Percentiles rank a stretch among this genome's conserved stretches.
Evolutionary conservation across 495 filamentous ascomycete genomes (phyloP).

Genomic region (Cercophora sp.): DNA sequence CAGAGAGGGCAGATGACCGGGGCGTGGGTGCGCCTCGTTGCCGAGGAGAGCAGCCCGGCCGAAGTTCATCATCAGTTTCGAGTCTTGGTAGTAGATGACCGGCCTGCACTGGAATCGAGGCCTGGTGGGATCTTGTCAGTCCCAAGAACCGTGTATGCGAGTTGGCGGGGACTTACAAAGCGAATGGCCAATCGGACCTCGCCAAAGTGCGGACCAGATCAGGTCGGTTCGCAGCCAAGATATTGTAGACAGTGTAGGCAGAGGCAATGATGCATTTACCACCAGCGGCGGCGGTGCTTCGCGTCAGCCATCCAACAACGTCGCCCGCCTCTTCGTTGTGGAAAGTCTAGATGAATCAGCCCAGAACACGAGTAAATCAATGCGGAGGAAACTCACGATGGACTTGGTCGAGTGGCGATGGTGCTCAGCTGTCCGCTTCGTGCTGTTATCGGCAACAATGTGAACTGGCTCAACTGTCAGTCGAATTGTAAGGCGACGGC

Average conservation of each 20-base stretch:
- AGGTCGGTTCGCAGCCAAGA: slow-evolving; percentile 56
- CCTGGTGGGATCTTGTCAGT: slow-evolving; percentile 25
- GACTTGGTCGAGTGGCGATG: slow-evolving; percentile 48
- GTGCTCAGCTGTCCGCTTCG: slow-evolving; percentile 40
- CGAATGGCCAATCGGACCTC: slow-evolving; percentile 58
- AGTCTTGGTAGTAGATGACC: slow-evolving; percentile 53
- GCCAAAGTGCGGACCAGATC: slow-evolving; percentile 58
- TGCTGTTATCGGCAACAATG: slow-evolving; percentile 47
- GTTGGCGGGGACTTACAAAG: slow-evolving; percentile 45
- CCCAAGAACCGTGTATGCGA: slow-evolving; percentile 7
- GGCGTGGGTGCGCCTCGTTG: slow-evolving; percentile 51
- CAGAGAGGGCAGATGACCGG: slow-evolving; percentile 50
- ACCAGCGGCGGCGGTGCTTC: slow-evolving; percentile 51
- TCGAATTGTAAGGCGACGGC: too few species aligned
- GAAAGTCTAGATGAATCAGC: slow-evolving; percentile 62
- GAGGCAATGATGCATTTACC: slow-evolving; percentile 61
- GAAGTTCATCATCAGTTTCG: slow-evolving; percentile 56
- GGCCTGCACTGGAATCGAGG: slow-evolving; percentile 52
- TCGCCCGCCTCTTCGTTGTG: slow-evolving; percentile 70
- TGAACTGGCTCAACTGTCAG: slow-evolving; percentile 40
- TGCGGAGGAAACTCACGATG: slow-evolving; percentile 36
- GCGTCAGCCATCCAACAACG: slow-evolving; percentile 60
- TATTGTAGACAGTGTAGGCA: slow-evolving; percentile 59
- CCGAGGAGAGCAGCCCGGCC: slow-evolving; percentile 57
- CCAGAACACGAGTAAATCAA: neutral